These are phyloP conservation scores for Kokia cookei DNA, from an alignment of 441 rosid species.

Conservation along the genomic window DNA sequence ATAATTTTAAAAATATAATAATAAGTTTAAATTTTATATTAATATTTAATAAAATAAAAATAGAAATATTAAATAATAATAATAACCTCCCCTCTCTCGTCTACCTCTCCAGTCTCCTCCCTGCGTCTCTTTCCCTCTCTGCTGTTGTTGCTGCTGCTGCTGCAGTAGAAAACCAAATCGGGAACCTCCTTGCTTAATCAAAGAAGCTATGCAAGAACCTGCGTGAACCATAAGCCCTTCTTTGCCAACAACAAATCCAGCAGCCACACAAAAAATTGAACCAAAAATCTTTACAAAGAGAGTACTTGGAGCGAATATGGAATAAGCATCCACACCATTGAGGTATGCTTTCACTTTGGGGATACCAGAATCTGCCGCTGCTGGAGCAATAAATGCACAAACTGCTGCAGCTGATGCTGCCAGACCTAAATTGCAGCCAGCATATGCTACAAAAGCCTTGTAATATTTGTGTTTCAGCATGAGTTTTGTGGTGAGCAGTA, in stretches of 20 bases:
- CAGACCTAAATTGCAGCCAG: conserved; percentile 61
- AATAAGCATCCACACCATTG: conserved; percentile 43
- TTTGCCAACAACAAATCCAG: conserved; percentile 89
- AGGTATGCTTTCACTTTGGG: conserved; percentile 98
- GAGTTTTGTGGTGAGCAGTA: conserved; percentile 34
- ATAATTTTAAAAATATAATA: too few species aligned
- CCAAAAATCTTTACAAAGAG: conserved; percentile 66
- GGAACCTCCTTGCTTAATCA: conserved; percentile 85
- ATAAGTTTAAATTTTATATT: too few species aligned
- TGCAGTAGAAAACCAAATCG: neutral
- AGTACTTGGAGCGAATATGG: conserved; percentile 26
- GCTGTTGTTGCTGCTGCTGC: too few species aligned
- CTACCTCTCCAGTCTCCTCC: too few species aligned
- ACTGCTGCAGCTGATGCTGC: conserved; percentile 63
- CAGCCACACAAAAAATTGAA: conserved; percentile 81
- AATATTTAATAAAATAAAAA: too few species aligned
- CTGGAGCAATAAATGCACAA: conserved; percentile 49
- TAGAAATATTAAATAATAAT: too few species aligned
- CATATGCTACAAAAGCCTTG: conserved; percentile 55
- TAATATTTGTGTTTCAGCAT: conserved; percentile 39
- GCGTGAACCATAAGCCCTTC: conserved; percentile 95
- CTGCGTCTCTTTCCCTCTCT: too few species aligned
- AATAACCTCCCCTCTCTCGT: too few species aligned
- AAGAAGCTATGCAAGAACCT: conserved; percentile 89
- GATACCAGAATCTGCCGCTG: conserved; percentile 56